Conservation (phyloP, 208 protist genomes). For the Porcisia hertigi region DNA sequence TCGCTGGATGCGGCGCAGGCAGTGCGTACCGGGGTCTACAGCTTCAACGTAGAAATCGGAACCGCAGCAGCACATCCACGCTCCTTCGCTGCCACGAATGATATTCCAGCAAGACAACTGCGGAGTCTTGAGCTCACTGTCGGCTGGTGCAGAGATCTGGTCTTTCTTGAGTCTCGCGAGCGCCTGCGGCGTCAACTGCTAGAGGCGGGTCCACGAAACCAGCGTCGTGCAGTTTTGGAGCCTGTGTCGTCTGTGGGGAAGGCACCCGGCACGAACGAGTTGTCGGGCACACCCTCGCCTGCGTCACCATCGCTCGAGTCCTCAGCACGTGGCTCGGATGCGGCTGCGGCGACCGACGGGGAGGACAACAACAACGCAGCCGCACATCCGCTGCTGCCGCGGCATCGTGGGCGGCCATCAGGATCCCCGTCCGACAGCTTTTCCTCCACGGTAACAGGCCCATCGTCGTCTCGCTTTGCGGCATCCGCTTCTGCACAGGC, state of each 20-base stretch:
- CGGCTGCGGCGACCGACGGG: neutral
- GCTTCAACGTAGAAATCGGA: constrained; percentile 34
- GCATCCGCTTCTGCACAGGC: neutral
- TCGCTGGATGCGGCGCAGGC: constrained; percentile 48
- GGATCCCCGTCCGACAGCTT: neutral
- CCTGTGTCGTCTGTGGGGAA: neutral
- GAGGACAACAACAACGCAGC: constrained; percentile 4
- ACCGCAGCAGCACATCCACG: constrained; percentile 16
- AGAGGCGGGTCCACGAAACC: constrained; percentile 9
- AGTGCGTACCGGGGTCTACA: constrained; percentile 35
- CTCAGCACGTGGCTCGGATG: constrained; percentile 24
- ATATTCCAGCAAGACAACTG: neutral
- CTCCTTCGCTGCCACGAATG: neutral
- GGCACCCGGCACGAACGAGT: neutral
- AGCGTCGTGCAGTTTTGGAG: neutral
- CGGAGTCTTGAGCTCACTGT: constrained; percentile 33
- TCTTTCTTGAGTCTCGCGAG: constrained; percentile 42
- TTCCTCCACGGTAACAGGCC: neutral
- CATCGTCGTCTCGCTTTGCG: neutral
- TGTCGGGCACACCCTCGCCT: constrained; percentile 6
- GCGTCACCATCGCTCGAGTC: constrained; percentile 22
- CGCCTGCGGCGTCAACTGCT: constrained; percentile 22
- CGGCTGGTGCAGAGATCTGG: constrained; percentile 52
- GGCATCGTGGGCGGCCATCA: constrained; percentile 11
- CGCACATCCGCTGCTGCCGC: constrained; percentile 29